These are phyloP conservation scores for Magnaporthales sp. DNA, from an alignment of 2,329 filamentous ascomycete genomes.

Conservation along the genomic window DNA sequence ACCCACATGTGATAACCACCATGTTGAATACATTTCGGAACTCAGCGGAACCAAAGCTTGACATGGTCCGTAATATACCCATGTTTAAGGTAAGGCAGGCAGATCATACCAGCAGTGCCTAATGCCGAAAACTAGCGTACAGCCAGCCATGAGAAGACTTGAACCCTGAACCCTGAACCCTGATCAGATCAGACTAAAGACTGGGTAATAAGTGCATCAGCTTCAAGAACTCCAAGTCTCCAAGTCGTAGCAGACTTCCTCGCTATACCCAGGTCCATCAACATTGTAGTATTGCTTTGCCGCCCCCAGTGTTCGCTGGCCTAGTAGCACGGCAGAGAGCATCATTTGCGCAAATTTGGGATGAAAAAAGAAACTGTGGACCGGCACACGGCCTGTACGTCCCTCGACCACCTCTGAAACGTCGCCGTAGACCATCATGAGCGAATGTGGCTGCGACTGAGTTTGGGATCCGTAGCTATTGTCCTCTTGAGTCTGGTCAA, in stretches of 20 bases:
- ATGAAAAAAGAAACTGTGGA: constrained; percentile 6
- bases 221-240: constrained; percentile 3
- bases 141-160: too few relatives aligned
- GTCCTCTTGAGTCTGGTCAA: neutral
- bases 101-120: neutral
- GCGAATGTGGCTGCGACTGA: neutral
- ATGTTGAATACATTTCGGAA: neutral
- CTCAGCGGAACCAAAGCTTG: neutral
- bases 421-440: constrained; percentile 1
- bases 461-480: neutral
- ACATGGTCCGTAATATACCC: neutral
- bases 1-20: neutral
- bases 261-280: neutral
- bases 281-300: constrained; percentile 5
- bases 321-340: constrained; percentile 3
- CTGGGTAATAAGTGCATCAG: neutral
- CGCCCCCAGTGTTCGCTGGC: neutral
- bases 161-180: neutral
- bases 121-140: neutral
- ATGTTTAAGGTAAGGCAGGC: neutral
- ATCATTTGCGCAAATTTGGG: constrained; percentile 1
- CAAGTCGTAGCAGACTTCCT: constrained; percentile 1
- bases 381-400: neutral
- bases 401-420: neutral
- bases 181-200: neutral